Percentiles rank a stretch among this genome's conserved stretches.
Evolutionary conservation across 805 yeast species (phyloP).

Genomic region (Wickerhamia fluorescens): DNA sequence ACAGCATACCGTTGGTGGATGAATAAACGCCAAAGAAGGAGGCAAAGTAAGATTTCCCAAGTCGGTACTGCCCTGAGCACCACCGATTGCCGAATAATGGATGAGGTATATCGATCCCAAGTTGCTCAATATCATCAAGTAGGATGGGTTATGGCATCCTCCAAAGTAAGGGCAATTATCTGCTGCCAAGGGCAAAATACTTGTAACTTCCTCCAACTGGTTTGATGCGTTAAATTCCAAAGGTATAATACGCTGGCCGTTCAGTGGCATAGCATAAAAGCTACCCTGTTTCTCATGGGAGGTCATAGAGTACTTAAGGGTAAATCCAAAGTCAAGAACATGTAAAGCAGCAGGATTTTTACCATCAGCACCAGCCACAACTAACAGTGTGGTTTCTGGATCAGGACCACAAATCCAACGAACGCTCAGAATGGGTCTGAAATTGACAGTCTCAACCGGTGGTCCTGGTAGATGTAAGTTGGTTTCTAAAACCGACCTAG

Average conservation of each 20-base stretch:
- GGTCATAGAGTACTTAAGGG: slow-evolving; percentile 73
- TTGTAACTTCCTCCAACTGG: slow-evolving; percentile 17
- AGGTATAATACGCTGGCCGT: slow-evolving; percentile 23
- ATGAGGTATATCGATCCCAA: slow-evolving; percentile 62
- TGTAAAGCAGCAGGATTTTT: slow-evolving; percentile 25
- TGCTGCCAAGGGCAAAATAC: slow-evolving; percentile 24
- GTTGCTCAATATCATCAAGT: slow-evolving; percentile 50
- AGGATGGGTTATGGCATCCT: slow-evolving; percentile 73
- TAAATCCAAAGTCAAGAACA: slow-evolving; percentile 68
- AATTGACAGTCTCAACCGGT: slow-evolving; percentile 7
- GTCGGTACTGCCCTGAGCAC: slow-evolving; percentile 13
- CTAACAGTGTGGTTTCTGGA: slow-evolving; percentile 70
- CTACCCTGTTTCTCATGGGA: slow-evolving; percentile 78
- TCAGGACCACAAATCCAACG: slow-evolving; percentile 77
- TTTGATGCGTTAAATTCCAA: slow-evolving; percentile 12
- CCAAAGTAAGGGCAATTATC: slow-evolving; percentile 62
- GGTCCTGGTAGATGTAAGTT: slow-evolving; percentile 52
- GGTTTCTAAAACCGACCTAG: slow-evolving; percentile 63
- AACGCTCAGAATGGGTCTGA: slow-evolving; percentile 44
- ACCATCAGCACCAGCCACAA: slow-evolving; percentile 64
- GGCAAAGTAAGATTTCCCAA: slow-evolving; percentile 52
- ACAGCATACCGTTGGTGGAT: slow-evolving; percentile 60
- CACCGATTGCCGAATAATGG: slow-evolving; percentile 38
- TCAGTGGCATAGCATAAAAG: slow-evolving; percentile 59
- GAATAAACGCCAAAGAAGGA: slow-evolving; percentile 69